phyloP scores from a whole-genome alignment of 139 green algal species.

The Diplosphaera chodatii region DNA sequence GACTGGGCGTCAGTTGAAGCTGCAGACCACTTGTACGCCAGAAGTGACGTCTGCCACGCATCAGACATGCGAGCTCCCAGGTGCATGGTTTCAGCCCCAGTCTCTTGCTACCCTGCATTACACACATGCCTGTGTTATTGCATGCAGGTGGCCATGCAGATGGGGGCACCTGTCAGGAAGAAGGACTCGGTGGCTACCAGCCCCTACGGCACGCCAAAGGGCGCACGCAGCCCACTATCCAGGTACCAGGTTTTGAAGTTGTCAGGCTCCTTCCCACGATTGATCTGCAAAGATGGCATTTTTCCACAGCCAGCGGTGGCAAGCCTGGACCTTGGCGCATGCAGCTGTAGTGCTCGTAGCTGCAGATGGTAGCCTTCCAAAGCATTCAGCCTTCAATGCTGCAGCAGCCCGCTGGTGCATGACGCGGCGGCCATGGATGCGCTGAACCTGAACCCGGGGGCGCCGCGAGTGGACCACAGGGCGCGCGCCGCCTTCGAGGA shows the following conservation, averaged over 20 bases:
- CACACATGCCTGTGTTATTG: too few species aligned
- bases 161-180: conserved; percentile 30
- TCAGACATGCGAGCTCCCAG: too few species aligned
- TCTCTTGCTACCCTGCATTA: too few species aligned
- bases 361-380: too few species aligned
- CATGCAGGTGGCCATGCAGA: conserved; percentile 25
- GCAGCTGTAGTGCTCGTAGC: too few species aligned
- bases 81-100: too few species aligned
- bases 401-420: conserved; percentile 10
- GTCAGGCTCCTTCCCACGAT: background rate
- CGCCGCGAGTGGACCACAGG: conserved; percentile 18
- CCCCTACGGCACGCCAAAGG: conserved; percentile 45
- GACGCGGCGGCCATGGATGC: conserved; percentile 36
- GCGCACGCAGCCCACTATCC: conserved; percentile 17
- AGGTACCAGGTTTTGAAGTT: background rate
- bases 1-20: too few species aligned
- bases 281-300: too few species aligned
- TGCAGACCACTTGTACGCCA: too few species aligned
- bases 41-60: too few species aligned
- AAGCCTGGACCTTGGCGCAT: too few species aligned
- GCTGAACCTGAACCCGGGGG: conserved; percentile 38
- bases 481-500: conserved; percentile 28
- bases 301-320: too few species aligned
- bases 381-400: background rate
- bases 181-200: conserved; percentile 15